Percentiles rank a stretch among this genome's conserved stretches.
phyloP scores from a whole-genome alignment of 805 yeast genomes.

The Metschnikowia kunwiensis region DNA sequence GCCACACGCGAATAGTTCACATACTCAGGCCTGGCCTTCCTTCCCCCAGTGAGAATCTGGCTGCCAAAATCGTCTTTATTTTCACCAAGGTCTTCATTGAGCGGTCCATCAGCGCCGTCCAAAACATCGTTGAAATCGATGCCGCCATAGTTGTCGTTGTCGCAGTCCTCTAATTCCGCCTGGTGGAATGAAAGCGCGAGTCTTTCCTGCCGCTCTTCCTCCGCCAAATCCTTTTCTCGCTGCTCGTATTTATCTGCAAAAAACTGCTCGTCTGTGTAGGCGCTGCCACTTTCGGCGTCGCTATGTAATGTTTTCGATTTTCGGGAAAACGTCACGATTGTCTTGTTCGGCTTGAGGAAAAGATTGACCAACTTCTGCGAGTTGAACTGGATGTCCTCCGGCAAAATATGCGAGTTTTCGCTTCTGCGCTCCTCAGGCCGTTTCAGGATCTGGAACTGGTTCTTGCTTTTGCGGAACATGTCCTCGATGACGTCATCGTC shows the following conservation, averaged over 20 bases:
- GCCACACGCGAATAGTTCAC: slow-evolving; percentile 67
- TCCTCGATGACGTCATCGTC: slow-evolving; percentile 28
- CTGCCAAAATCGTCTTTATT: slow-evolving; percentile 16
- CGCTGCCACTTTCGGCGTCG: slow-evolving; percentile 6
- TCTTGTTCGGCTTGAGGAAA: slow-evolving; percentile 61
- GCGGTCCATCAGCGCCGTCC: slow-evolving; percentile 23
- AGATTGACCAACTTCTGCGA: slow-evolving; percentile 64
- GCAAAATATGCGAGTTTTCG: slow-evolving; percentile 48
- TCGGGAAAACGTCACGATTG: slow-evolving; percentile 29
- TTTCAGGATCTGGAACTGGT: slow-evolving; percentile 20
- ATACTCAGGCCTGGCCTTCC: slow-evolving; percentile 38
- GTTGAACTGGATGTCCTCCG: slow-evolving; percentile 71
- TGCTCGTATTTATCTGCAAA: slow-evolving; percentile 63
- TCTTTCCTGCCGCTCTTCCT: slow-evolving; percentile 33
- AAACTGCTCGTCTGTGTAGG: slow-evolving; percentile 59
- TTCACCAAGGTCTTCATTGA: slow-evolving; percentile 11
- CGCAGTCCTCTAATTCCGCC: slow-evolving; percentile 40
- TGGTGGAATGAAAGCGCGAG: slow-evolving; percentile 38
- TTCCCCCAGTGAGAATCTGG: slow-evolving; percentile 22
- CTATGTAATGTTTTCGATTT: neutral
- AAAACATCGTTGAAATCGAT: slow-evolving; percentile 45
- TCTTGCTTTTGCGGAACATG: slow-evolving; percentile 34
- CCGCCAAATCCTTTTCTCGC: slow-evolving; percentile 32
- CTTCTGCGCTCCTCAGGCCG: slow-evolving; percentile 29
- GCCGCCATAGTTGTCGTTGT: slow-evolving; percentile 36